phyloP scores from a whole-genome alignment of 768 basidiomycete genomes.

The Agrocybe chaxingu region DNA sequence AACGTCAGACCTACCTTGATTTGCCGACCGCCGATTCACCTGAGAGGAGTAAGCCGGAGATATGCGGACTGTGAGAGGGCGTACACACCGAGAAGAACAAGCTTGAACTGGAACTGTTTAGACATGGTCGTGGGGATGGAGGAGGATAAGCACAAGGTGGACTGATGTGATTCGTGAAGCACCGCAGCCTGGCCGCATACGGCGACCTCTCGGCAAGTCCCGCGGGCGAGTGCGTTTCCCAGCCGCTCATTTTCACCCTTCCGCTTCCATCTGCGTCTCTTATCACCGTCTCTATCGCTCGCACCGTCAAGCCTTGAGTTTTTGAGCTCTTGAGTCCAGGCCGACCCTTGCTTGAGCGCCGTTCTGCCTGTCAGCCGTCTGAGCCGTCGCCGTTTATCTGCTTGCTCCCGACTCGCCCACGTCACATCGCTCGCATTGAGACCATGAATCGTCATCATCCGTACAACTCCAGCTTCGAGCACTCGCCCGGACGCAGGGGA shows the following conservation, averaged over 20 bases:
- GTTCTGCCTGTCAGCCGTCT: slow-evolving; percentile 14
- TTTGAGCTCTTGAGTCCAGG: slow-evolving; percentile 21
- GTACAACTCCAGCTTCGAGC: slow-evolving; percentile 68
- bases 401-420: slow-evolving; percentile 23
- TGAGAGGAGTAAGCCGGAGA: slow-evolving; percentile 28
- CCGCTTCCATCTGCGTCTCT: slow-evolving; percentile 16
- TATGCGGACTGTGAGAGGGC: background rate
- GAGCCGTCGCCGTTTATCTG: slow-evolving; percentile 6
- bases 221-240: slow-evolving; percentile 20
- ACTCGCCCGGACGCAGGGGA: slow-evolving; percentile 54
- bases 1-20: slow-evolving; percentile 61
- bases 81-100: slow-evolving; percentile 84
- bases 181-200: slow-evolving; percentile 24
- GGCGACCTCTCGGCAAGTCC: slow-evolving; percentile 25
- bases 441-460: slow-evolving; percentile 90
- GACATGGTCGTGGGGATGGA: slow-evolving; percentile 60
- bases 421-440: slow-evolving; percentile 29
- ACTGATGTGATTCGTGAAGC: slow-evolving; percentile 19
- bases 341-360: slow-evolving; percentile 9
- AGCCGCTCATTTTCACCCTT: slow-evolving; percentile 12
- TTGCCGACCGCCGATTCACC: slow-evolving; percentile 99
- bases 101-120: slow-evolving; percentile 92
- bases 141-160: slow-evolving; percentile 22
- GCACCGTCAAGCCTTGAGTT: slow-evolving; percentile 24
- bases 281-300: slow-evolving; percentile 12